Evolutionary conservation across 176 grass and related monocot species (phyloP).

Genomic region (Carex cristatella): DNA sequence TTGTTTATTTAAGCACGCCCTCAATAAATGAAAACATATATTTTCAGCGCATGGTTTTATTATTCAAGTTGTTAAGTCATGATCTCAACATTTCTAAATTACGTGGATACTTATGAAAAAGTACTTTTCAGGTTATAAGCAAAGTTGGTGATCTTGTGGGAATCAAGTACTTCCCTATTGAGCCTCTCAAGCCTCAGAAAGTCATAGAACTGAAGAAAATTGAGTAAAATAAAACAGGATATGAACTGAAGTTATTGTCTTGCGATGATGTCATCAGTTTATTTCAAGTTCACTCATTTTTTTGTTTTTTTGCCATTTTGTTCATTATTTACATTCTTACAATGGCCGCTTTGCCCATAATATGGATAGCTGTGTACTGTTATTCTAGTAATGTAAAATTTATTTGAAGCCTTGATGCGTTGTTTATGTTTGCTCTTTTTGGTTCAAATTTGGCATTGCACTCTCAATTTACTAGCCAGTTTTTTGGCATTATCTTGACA

Average conservation of each 20-base stretch:
- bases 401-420: not conserved
- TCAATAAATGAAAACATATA: not conserved
- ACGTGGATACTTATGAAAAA: not conserved
- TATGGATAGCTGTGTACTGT: conserved; percentile 21
- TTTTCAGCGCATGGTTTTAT: not conserved
- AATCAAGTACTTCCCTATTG: conserved; percentile 91
- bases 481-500: not conserved
- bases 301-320: not conserved
- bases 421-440: not conserved
- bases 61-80: not conserved
- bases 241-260: conserved; percentile 17
- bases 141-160: conserved; percentile 92
- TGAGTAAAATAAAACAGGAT: conserved; percentile 27
- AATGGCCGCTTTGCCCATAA: not conserved
- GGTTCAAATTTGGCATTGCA: not conserved
- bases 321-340: conserved; percentile 6
- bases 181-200: conserved; percentile 46
- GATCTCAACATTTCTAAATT: conserved; percentile 1
- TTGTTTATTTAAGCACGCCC: not conserved
- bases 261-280: conserved; percentile 16
- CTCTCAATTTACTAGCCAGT: not conserved
- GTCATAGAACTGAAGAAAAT: conserved; percentile 63
- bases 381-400: not conserved
- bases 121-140: conserved; percentile 73
- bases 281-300: not conserved